These are phyloP conservation scores for Skeletonema potamos DNA, from an alignment of 108 stramenopile species.

Conservation along the genomic window DNA sequence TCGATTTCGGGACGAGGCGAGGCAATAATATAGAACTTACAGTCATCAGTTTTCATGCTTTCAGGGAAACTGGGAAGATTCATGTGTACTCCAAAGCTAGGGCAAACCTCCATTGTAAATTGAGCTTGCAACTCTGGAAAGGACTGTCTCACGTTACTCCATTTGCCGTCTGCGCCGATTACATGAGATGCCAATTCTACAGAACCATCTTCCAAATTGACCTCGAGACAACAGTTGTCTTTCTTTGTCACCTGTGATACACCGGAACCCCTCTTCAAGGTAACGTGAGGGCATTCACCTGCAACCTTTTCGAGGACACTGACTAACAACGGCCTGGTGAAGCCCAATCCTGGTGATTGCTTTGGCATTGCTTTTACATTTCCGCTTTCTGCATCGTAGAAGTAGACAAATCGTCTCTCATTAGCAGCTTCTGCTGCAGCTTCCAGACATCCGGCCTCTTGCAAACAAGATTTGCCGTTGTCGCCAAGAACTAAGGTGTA, in stretches of 20 bases:
- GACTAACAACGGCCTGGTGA: slow-evolving; percentile 19
- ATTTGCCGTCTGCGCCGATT: slow-evolving; percentile 31
- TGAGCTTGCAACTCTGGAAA: slow-evolving; percentile 3
- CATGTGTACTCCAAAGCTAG: slow-evolving; percentile 18
- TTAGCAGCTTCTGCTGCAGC: not conserved
- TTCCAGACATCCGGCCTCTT: slow-evolving; percentile 13
- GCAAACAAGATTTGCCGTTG: slow-evolving; percentile 2
- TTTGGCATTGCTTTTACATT: slow-evolving; percentile 17
- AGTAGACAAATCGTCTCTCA: slow-evolving; percentile 17
- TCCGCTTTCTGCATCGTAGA: slow-evolving; percentile 14
- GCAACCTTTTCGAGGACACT: slow-evolving; percentile 16
- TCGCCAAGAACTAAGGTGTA: slow-evolving; percentile 21
- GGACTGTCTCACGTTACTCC: slow-evolving; percentile 14
- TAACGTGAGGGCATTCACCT: not conserved
- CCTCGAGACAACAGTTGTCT: not conserved
- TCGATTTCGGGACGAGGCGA: slow-evolving; percentile 1
- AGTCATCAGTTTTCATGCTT: slow-evolving; percentile 14
- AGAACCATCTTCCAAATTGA: slow-evolving; percentile 20
- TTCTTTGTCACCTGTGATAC: slow-evolving; percentile 5
- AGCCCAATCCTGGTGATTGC: slow-evolving; percentile 7
- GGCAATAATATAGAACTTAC: slow-evolving; percentile 30
- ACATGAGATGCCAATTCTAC: slow-evolving; percentile 9
- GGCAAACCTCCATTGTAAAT: slow-evolving; percentile 1
- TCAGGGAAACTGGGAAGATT: not conserved
- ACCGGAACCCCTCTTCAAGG: slow-evolving; percentile 17